Evolutionary conservation across 495 filamentous ascomycete genomes (phyloP).

Genomic region (Xeromyces bisporus): DNA sequence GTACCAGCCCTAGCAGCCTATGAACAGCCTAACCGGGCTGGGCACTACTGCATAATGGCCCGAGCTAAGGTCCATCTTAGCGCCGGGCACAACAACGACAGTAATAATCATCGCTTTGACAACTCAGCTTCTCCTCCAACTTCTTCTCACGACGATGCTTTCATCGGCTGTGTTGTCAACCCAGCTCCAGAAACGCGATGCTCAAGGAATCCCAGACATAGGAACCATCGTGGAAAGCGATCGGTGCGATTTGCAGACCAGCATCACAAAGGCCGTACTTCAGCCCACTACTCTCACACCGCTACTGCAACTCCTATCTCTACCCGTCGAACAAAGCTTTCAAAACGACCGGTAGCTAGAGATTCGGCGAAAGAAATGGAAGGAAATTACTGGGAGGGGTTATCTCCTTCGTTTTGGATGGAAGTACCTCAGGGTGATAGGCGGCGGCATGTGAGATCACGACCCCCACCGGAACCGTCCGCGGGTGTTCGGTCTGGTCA

Average conservation of each 20-base stretch:
- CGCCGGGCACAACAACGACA: background rate
- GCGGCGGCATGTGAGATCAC: background rate
- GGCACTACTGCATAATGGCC: too few relatives aligned
- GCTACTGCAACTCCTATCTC: background rate
- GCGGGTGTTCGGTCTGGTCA: constrained; percentile 2
- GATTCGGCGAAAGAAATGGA: background rate
- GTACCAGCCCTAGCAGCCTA: too few relatives aligned
- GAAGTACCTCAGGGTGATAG: too few relatives aligned
- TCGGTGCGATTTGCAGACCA: background rate
- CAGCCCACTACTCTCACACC: constrained; percentile 1
- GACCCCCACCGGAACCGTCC: background rate
- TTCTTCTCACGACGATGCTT: background rate
- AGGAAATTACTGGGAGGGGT: background rate
- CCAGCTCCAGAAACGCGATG: background rate
- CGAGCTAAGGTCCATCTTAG: background rate
- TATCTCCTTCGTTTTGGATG: background rate
- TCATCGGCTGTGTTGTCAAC: background rate
- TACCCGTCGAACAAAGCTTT: too few relatives aligned
- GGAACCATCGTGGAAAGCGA: background rate
- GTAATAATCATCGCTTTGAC: background rate
- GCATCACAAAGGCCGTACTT: background rate
- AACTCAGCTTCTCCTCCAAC: too few relatives aligned
- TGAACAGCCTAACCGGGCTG: too few relatives aligned
- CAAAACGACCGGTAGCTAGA: background rate
- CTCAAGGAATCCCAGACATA: background rate